Percentiles rank a stretch among this genome's conserved stretches.
phyloP scores from a whole-genome alignment of 2,329 filamentous ascomycete genomes.

The Nemania sp. region DNA sequence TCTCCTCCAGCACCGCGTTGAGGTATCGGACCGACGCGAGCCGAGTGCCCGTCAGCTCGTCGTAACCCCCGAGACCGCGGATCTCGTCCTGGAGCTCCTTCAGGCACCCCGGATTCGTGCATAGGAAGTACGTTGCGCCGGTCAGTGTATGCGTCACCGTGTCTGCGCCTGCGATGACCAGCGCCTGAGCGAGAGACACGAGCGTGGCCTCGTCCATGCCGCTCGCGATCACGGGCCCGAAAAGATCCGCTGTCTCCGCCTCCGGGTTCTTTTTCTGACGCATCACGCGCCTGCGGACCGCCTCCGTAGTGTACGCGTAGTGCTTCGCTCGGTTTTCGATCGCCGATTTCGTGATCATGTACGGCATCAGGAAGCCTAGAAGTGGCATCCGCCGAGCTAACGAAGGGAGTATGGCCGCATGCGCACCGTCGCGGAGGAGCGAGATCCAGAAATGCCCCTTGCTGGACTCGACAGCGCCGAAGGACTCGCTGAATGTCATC shows the following conservation, averaged over 20 bases:
- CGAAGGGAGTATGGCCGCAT: slow-evolving; percentile 31
- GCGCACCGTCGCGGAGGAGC: slow-evolving; percentile 32
- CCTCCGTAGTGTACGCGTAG: slow-evolving; percentile 31
- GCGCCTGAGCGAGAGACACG: slow-evolving; percentile 30
- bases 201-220: slow-evolving; percentile 29
- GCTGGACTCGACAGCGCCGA: slow-evolving; percentile 31
- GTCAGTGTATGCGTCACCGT: slow-evolving; percentile 47
- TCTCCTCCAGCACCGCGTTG: slow-evolving; percentile 36
- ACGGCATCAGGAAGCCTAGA: slow-evolving; percentile 27
- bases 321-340: slow-evolving; percentile 29
- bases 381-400: slow-evolving; percentile 27
- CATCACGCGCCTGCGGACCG: slow-evolving; percentile 29
- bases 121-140: slow-evolving; percentile 45
- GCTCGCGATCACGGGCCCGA: slow-evolving; percentile 20
- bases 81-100: slow-evolving; percentile 44
- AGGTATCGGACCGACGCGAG: slow-evolving; percentile 30
- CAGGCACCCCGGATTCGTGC: slow-evolving; percentile 42
- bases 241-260: slow-evolving; percentile 13
- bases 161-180: slow-evolving; percentile 48
- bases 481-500: slow-evolving; percentile 36
- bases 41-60: slow-evolving; percentile 29
- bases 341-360: slow-evolving; percentile 30
- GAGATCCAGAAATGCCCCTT: slow-evolving; percentile 37
- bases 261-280: slow-evolving; percentile 21
- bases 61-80: slow-evolving; percentile 38